phyloP scores from a whole-genome alignment of 805 yeast genomes.

The Komagataella pseudopastoris region DNA sequence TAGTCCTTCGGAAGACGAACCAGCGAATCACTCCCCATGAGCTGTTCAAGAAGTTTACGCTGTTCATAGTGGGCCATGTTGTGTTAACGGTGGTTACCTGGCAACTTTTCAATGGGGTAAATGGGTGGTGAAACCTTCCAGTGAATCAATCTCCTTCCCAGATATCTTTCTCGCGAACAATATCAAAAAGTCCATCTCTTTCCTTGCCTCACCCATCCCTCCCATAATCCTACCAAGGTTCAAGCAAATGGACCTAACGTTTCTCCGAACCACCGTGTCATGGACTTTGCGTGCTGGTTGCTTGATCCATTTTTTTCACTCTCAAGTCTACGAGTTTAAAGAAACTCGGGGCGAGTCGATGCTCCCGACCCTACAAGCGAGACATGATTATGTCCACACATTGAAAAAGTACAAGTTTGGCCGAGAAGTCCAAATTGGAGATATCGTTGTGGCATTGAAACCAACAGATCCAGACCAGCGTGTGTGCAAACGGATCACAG shows the following conservation, averaged over 20 bases:
- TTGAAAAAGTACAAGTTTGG: constrained; percentile 54
- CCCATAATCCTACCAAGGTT: background rate
- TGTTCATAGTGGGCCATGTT: constrained; percentile 54
- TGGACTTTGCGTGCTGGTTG: constrained; percentile 50
- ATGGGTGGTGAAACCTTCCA: background rate
- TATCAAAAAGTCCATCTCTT: background rate
- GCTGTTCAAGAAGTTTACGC: constrained; percentile 58
- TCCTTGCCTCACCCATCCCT: background rate
- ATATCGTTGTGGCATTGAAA: constrained; percentile 74
- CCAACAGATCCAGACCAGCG: constrained; percentile 81
- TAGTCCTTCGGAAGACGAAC: constrained; percentile 14
- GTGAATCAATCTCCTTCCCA: background rate
- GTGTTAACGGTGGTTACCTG: constrained; percentile 1
- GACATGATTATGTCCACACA: constrained; percentile 70
- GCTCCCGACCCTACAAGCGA: constrained; percentile 76
- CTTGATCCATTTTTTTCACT: constrained; percentile 50
- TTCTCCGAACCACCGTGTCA: constrained; percentile 18
- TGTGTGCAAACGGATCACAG: constrained; percentile 88
- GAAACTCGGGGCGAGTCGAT: constrained; percentile 89
- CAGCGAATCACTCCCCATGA: constrained; percentile 57
- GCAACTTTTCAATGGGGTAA: background rate
- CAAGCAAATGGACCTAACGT: background rate
- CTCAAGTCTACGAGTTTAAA: constrained; percentile 57
- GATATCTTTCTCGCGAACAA: background rate
- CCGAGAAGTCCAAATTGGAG: constrained; percentile 61